Evolutionary conservation across 768 basidiomycete species (phyloP).

Genomic region (Tubosaeta sp.): DNA sequence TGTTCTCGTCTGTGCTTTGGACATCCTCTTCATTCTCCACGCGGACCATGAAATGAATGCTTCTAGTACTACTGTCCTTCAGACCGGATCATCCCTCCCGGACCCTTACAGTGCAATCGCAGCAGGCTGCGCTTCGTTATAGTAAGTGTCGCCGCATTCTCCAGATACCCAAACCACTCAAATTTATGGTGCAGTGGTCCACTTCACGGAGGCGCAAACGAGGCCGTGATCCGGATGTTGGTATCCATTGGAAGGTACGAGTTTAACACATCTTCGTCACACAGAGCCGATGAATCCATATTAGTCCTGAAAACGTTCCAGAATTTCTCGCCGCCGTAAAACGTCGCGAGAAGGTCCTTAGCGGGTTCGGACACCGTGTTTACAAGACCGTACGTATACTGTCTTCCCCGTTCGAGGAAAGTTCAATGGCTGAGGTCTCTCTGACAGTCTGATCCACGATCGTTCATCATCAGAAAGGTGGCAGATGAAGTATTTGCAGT

Average conservation of each 20-base stretch:
- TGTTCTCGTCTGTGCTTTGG: conserved; percentile 81
- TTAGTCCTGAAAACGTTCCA: conserved; percentile 78
- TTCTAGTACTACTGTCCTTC: conserved; percentile 79
- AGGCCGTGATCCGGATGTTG: conserved; percentile 93
- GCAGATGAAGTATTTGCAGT: conserved; percentile 91
- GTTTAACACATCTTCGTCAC: background rate
- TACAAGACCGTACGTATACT: conserved; percentile 61
- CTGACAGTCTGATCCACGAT: conserved; percentile 79
- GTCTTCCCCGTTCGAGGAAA: background rate
- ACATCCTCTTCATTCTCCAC: conserved; percentile 82
- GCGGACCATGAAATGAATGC: conserved; percentile 93
- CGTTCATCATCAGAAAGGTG: conserved; percentile 85
- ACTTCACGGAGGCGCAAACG: conserved; percentile 76
- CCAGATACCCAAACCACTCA: background rate
- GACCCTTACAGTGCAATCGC: conserved; percentile 88
- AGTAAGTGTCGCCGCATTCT: conserved; percentile 45
- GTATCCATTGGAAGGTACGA: conserved; percentile 78
- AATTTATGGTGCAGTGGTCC: conserved; percentile 4
- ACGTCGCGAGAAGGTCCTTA: conserved; percentile 80
- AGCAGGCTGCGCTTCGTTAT: conserved; percentile 86
- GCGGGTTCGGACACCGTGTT: conserved; percentile 85
- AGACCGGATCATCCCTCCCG: conserved; percentile 84
- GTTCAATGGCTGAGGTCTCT: background rate
- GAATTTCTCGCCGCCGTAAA: conserved; percentile 86
- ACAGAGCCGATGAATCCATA: background rate